These are phyloP conservation scores for Kuraishia piskuri DNA, from an alignment of 805 yeast genomes.

Conservation along the genomic window DNA sequence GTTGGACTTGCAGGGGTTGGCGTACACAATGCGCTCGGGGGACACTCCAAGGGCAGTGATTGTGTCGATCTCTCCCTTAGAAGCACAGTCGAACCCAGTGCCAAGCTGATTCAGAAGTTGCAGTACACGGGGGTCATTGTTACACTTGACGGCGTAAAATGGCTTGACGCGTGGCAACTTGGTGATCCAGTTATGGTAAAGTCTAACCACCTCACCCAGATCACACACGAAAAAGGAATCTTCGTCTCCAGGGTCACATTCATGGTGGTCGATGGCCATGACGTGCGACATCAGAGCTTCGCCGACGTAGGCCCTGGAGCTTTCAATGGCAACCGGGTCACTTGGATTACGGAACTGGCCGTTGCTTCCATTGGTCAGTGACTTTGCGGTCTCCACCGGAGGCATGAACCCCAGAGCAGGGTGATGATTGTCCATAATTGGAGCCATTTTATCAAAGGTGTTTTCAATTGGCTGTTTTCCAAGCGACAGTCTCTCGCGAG, in stretches of 20 bases:
- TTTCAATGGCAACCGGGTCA: background rate
- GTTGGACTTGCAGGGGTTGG: constrained; percentile 89
- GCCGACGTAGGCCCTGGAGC: constrained; percentile 25
- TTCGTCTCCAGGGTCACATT: constrained; percentile 69
- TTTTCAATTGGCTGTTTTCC: background rate
- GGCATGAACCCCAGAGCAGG: background rate
- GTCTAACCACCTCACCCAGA: constrained; percentile 58
- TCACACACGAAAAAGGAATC: constrained; percentile 87
- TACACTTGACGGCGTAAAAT: constrained; percentile 93
- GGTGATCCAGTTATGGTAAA: constrained; percentile 54
- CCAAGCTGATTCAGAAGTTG: constrained; percentile 51
- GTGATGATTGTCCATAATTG: background rate
- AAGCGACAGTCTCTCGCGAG: background rate
- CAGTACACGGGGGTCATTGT: constrained; percentile 60
- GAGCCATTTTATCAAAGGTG: background rate
- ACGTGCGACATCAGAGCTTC: constrained; percentile 32
- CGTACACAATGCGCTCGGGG: constrained; percentile 70
- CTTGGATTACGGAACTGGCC: background rate
- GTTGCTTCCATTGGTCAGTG: background rate
- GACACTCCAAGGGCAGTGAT: constrained; percentile 55
- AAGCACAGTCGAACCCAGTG: constrained; percentile 88
- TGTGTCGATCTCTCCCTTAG: constrained; percentile 70
- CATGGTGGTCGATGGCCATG: constrained; percentile 38
- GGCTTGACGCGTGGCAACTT: constrained; percentile 72
- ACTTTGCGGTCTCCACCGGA: background rate